Base-by-base conservation (phyloP, 2,329 filamentous ascomycete genomes). In the Pestalotiopsis fici region DNA sequence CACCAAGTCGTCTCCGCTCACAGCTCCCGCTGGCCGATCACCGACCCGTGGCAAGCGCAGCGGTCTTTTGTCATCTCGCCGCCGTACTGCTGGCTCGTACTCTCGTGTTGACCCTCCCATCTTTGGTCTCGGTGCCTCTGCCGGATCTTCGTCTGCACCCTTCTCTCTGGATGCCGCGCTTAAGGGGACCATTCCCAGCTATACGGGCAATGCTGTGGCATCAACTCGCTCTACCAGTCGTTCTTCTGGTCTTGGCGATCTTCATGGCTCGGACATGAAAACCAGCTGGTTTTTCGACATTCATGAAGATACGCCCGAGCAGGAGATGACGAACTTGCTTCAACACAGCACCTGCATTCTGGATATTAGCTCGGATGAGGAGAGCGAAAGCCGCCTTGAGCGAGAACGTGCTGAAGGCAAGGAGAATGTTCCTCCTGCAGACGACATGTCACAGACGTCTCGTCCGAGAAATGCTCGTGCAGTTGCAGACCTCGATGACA, bases 211-310 rank as follows among this genome's bases (percentile, higher is more conserved):
- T 67, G 73, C 76, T 18, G 67, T 74, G 13, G 66, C 74, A 67
- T 71, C 76, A 27, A 69, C 71, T n/a, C 72, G 77, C 15, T 69
- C 76, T 54, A 70, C 77, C 65, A 75, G 74, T 70, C 73, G 74
- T 66, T 62, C 74, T 66, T 73, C 78, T 61, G 54, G 27, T 11
- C 67, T 76, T 71, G 67, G 71, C 65, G 73, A 75, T 57, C 75
- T 87, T 43, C 70, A 80, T 55, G 82, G 83, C 68, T 76, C 83
- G 25, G 83, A 86, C 65, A 78, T 86, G 73, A 88, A 91, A 76
- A 85, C 88, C 39, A 86, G 86, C 67, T 98, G 94, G 95, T 92
- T 92, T 83, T 98, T 99, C 77, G 92, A 95, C 68, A 98, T 99
- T 75, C 91, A 98, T 77, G 93, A 97, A 77, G 95, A 99, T 79